Base-by-base conservation (phyloP, 345 rosid species). In the Salix arbutifolia region DNA sequence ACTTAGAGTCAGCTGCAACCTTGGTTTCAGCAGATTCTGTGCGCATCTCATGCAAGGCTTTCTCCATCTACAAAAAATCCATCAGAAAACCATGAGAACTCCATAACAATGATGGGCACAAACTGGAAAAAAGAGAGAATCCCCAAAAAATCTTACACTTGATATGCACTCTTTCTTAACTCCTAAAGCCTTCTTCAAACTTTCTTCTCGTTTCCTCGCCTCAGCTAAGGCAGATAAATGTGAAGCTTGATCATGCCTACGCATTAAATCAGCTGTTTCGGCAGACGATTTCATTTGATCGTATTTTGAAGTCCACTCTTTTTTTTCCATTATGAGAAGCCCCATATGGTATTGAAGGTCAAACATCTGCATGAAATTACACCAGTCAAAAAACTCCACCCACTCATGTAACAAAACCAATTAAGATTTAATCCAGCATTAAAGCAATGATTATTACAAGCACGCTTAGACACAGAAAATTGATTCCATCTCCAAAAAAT, bases 331-430 rank as follows among this genome's bases (percentile, higher is more conserved):
- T 64, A 92, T 75, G 64, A 96, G 88, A 80, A 96, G 94, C 70
- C 98, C 98, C 98, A 96, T 93, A 64, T 91, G 95, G 84, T 96
- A 96, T 85, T 90, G 98, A 81, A 90, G 90, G 71, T 93, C 98
- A 89, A 84, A 92, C 71, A 92, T 84, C 99, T 95, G 58, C 77
- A 87, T 44, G 61, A 68, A 67, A 73, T 76, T 38, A 66, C 31
- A 61, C 38, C 52, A 16, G 23, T 69, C 46, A 74, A 19, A 71
- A 61, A 19, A 76, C 19, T 5, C 56, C 21, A 6, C 56, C 56
- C 56, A 17, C n/a, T 50, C n/a, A 18, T 50, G 56, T 1, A 50
- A 50, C 19, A 50, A 50, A 50, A 50, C 18, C 5, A 50, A 6
- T 7, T 17, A 18, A 18, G n/a, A 50, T 50, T 50, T 50, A 50